Conservation (phyloP, 2,329 filamentous ascomycete genomes). For the Alternaria sp. region DNA sequence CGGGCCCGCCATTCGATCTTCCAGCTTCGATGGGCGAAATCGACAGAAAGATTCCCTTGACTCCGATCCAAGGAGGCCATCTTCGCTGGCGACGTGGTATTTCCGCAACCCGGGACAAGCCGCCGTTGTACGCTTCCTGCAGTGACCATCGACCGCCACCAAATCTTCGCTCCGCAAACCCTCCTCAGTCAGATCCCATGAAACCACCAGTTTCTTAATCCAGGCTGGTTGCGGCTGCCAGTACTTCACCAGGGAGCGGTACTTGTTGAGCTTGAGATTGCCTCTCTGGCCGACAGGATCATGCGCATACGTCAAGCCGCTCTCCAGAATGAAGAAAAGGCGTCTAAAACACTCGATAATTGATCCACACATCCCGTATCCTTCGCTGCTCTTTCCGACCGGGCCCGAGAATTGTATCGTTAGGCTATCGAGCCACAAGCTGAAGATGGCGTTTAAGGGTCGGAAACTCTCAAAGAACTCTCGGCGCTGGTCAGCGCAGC, state of each 20-base stretch:
- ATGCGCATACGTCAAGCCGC: background rate
- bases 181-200: slow-evolving; percentile 4
- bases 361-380: background rate
- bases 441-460: slow-evolving; percentile 1
- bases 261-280: background rate
- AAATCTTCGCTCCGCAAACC: slow-evolving; percentile 1
- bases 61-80: background rate
- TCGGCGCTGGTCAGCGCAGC: background rate
- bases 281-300: background rate
- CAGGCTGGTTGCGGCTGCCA: background rate
- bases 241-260: background rate
- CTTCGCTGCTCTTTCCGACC: background rate
- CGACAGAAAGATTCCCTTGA: background rate
- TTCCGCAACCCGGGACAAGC: background rate
- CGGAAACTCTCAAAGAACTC: background rate
- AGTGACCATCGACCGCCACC: background rate
- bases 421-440: background rate
- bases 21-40: background rate
- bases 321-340: slow-evolving; percentile 1
- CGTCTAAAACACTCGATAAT: background rate
- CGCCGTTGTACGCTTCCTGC: background rate
- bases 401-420: background rate
- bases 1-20: background rate
- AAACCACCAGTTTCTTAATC: background rate
- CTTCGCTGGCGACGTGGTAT: background rate